These are phyloP conservation scores for Pichia inconspicua DNA, from an alignment of 1,139 yeast genomes.

Conservation along the genomic window DNA sequence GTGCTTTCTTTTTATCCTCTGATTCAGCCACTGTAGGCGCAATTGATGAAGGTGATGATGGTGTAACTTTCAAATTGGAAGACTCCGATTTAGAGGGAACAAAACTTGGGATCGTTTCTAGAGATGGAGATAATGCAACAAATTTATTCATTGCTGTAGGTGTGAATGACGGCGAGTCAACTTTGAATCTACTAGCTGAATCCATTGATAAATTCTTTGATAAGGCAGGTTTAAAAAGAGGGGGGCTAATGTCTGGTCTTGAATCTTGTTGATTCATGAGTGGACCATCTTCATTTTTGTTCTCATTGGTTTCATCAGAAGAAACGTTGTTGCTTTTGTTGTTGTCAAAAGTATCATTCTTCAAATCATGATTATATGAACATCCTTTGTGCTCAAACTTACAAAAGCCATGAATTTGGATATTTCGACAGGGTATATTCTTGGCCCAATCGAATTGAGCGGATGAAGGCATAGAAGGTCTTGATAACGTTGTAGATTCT, in stretches of 20 bases:
- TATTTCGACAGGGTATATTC: conserved; percentile 78
- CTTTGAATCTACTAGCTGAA: conserved; percentile 42
- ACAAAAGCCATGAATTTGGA: conserved; percentile 82
- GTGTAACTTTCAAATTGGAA: neutral
- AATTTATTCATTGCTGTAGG: conserved; percentile 38
- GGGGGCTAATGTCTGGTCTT: neutral
- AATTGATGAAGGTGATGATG: conserved; percentile 3
- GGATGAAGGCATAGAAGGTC: neutral
- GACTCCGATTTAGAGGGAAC: conserved; percentile 33
- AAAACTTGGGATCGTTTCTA: conserved; percentile 50
- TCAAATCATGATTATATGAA: conserved; percentile 60
- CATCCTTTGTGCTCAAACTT: conserved; percentile 87
- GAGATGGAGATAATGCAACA: conserved; percentile 44
- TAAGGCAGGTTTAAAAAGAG: neutral
- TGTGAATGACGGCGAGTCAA: conserved; percentile 61
- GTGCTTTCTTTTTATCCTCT: neutral
- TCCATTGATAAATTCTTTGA: neutral
- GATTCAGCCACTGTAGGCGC: neutral
- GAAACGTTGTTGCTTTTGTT: neutral
- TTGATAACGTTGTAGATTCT: neutral
- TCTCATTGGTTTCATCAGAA: neutral
- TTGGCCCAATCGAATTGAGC: conserved; percentile 46
- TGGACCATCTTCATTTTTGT: neutral
- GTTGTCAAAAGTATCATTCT: conserved; percentile 12
- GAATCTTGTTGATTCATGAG: neutral